Conservation (phyloP, 2,329 filamentous ascomycete species). For the Trichoderma sp. region DNA sequence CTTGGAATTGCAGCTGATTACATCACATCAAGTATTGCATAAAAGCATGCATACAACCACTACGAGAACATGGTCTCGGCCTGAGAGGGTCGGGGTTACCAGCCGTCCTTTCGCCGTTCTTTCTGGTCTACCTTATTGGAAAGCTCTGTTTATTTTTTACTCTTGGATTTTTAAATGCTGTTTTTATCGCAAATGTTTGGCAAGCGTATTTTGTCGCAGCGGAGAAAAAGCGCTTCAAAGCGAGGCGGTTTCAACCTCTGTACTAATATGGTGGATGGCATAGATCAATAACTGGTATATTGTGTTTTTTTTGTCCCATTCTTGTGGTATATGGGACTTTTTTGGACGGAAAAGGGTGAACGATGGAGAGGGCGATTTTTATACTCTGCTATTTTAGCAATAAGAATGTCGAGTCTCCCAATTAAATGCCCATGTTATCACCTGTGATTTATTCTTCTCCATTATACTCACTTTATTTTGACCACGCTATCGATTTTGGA, state of each 20-base stretch:
- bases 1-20: neutral
- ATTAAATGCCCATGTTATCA: neutral
- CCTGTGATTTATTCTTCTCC: neutral
- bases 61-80: neutral
- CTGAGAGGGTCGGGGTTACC: neutral
- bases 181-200: constrained; percentile 22
- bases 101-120: neutral
- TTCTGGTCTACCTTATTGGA: neutral
- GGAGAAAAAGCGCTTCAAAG: constrained; percentile 24
- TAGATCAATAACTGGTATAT: constrained; percentile 26
- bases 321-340: constrained; percentile 8
- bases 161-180: neutral
- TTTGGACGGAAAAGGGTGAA: constrained; percentile 1
- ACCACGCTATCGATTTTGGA: neutral
- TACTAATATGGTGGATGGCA: constrained; percentile 35
- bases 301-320: neutral
- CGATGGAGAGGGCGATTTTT: neutral
- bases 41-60: neutral
- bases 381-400: constrained; percentile 19
- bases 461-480: neutral
- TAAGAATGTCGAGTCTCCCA: constrained; percentile 29
- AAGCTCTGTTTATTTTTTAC: neutral
- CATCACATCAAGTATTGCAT: neutral
- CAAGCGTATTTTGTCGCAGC: constrained; percentile 28
- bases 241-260: constrained; percentile 30